Evolutionary conservation across 257 asterid genomes (phyloP).

Genomic region (Solanum neorickii): DNA sequence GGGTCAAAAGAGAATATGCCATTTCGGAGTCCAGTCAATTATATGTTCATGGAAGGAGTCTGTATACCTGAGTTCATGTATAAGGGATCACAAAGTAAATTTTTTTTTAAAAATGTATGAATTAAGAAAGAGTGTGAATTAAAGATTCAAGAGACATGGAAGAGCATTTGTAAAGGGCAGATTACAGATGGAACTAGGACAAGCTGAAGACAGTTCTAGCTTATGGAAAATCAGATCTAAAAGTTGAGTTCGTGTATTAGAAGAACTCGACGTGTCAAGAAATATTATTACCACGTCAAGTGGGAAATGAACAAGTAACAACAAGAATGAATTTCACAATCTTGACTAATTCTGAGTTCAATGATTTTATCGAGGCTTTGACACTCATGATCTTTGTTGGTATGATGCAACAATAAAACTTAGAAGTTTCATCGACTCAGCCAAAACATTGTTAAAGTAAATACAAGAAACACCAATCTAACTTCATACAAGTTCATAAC

Average conservation of each 20-base stretch:
- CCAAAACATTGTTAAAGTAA: background rate
- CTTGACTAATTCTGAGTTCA: background rate
- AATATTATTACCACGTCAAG: background rate
- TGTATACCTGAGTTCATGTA: background rate
- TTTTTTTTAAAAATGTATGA: background rate
- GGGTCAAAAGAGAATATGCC: background rate
- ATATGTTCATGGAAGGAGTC: background rate
- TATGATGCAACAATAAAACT: background rate
- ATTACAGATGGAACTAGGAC: background rate
- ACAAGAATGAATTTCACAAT: background rate
- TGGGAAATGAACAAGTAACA: background rate
- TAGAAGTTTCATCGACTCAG: background rate
- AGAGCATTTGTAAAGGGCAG: background rate
- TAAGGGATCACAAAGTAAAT: background rate
- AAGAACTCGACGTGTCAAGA: background rate
- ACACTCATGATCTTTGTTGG: background rate
- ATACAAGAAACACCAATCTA: background rate
- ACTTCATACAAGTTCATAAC: background rate
- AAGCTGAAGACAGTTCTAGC: background rate
- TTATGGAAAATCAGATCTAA: background rate
- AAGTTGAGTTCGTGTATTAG: background rate
- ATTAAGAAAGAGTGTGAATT: background rate
- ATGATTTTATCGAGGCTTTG: background rate
- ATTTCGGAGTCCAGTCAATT: background rate
- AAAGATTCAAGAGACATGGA: background rate